These are phyloP conservation scores for Carex pumila DNA, from an alignment of 176 grass and related monocot species.

Conservation along the genomic window DNA sequence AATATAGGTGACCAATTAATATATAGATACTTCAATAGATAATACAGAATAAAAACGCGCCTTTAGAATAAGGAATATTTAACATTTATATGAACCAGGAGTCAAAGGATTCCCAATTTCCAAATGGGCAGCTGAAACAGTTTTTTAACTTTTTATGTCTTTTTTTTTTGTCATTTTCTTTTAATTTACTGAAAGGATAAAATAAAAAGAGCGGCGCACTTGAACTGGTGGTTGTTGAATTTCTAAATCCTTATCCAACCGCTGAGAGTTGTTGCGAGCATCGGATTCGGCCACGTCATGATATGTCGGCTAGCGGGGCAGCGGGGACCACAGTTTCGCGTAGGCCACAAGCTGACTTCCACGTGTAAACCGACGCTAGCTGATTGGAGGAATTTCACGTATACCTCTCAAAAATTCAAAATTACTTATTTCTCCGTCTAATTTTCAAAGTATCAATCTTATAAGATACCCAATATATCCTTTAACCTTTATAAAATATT, in stretches of 20 bases:
- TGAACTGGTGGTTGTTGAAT: background rate
- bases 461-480: too few species aligned
- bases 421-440: too few species aligned
- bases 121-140: background rate
- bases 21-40: too few species aligned
- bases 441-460: too few species aligned
- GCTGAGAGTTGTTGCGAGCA: background rate
- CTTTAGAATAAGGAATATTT: too few species aligned
- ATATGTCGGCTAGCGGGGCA: background rate
- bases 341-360: constrained; percentile 1
- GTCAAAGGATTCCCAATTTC: background rate
- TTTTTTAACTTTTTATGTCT: background rate
- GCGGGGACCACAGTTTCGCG: background rate
- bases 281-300: constrained; percentile 29
- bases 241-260: constrained; percentile 18
- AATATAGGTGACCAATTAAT: too few species aligned
- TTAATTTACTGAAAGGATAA: background rate
- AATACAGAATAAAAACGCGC: too few species aligned
- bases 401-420: too few species aligned
- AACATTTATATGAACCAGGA: too few species aligned
- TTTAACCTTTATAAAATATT: too few species aligned
- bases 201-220: background rate
- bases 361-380: background rate
- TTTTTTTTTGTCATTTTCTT: background rate
- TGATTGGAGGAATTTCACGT: too few species aligned